A percentile compares a stretch with the other conserved stretches of the same genome.
Evolutionary conservation across 805 yeast species (phyloP).

Genomic region (Nakazawaea laoshanensis): DNA sequence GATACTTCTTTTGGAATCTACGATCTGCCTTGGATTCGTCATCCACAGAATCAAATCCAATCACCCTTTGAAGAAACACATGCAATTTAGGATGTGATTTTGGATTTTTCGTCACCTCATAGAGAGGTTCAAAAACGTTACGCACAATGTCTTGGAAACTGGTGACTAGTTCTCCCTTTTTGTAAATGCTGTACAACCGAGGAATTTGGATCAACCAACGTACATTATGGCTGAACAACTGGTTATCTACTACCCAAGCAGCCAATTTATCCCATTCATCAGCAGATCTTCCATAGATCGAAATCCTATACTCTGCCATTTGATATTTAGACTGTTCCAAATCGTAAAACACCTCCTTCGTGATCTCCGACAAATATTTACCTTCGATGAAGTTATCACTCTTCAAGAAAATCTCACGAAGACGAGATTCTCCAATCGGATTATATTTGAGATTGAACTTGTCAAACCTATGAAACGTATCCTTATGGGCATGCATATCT

Average conservation of each 20-base stretch:
- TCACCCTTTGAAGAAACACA: conserved; percentile 83
- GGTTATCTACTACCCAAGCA: conserved; percentile 90
- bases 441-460: conserved; percentile 95
- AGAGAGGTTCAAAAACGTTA: conserved; percentile 81
- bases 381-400: conserved; percentile 93
- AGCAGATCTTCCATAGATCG: conserved; percentile 82
- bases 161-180: conserved; percentile 58
- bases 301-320: conserved; percentile 94
- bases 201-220: conserved; percentile 98
- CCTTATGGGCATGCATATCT: conserved; percentile 99
- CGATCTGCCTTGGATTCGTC: conserved; percentile 93
- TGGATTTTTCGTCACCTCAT: conserved; percentile 85
- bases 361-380: conserved; percentile 82
- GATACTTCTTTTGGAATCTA: conserved; percentile 72
- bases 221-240: conserved; percentile 84
- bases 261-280: conserved; percentile 97
- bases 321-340: conserved; percentile 93
- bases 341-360: conserved; percentile 90
- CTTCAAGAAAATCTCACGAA: conserved; percentile 91
- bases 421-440: conserved; percentile 96
- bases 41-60: conserved; percentile 97
- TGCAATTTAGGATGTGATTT: conserved; percentile 82
- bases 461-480: conserved; percentile 95
- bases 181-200: conserved; percentile 83
- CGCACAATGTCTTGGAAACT: conserved; percentile 69